Base-by-base conservation (phyloP, 1,284 basidiomycete species). In the Exsudoporus floridanus region DNA sequence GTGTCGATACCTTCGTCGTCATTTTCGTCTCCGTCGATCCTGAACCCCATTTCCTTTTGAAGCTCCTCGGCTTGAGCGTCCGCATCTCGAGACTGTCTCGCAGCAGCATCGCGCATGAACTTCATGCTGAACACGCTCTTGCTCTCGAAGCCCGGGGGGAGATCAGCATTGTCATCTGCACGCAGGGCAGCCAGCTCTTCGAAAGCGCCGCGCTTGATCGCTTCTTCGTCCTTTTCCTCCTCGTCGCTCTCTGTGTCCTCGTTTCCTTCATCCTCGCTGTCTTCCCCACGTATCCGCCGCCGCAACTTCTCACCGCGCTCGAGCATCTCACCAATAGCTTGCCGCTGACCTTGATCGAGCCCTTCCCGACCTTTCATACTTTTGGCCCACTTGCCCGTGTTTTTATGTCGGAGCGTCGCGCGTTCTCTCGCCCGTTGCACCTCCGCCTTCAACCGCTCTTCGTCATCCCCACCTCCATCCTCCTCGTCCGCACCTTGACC, bases 91-190 rank as follows among this genome's bases (percentile, higher is more conserved):
- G 83, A 76, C 52, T 85, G 80, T 58, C 90, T 78, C 13, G 82
- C 82, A 73, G 88, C 84, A 0, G 91, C 93, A 54, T 94, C 88
- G 68, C 89, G 86, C 94, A 97, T 97, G 71, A 97, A 97, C 73
- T 94, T 94, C 94, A 97, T 95, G 60, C 83, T 79, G 70, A 94
- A 89, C 12, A 96, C 79, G 64, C 85, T 83, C 66, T 85, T 85
- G 53, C 77, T 74, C 62, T 81, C 72, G 18, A 58, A 44, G 8
- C 69, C 70, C 2, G 60, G 57, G 30, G 60, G 57, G 30, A 59
- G 60, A 13, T 58, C 59, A 1, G 57, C 69, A 8, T 75, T 75
- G 12, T 73, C 70, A 19, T 63, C 66, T 3, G 27, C 36, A 13
- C 69, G 69, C 23, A 90, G 65, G 35, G 68, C 67, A 31, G 73